A percentile compares a stretch with the other conserved stretches of the same genome.
These are phyloP conservation scores for Crithidia mellificae DNA, from an alignment of 208 protist species.

Conservation along the genomic window DNA sequence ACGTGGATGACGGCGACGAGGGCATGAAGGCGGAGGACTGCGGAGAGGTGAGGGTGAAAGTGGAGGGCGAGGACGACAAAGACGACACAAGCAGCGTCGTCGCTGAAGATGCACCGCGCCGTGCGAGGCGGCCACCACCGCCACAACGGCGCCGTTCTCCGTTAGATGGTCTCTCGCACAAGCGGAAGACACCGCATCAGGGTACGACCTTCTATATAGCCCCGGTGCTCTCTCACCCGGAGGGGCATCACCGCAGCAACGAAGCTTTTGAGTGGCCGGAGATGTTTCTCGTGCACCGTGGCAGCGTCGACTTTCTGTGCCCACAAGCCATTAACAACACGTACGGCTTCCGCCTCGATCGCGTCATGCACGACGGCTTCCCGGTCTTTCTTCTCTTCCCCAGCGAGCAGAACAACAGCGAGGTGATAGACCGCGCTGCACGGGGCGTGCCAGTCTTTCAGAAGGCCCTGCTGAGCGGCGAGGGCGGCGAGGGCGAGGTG, in stretches of 20 bases:
- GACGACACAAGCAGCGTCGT: neutral
- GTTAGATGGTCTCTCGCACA: slow-evolving; percentile 27
- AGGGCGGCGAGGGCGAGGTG: slow-evolving; percentile 30
- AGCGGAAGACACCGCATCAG: slow-evolving; percentile 33
- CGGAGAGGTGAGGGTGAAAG: too few relatives aligned
- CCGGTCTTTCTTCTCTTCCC: slow-evolving; percentile 76
- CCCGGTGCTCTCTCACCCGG: slow-evolving; percentile 20
- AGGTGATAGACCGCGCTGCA: slow-evolving; percentile 29
- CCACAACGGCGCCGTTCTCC: neutral
- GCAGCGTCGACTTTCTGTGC: slow-evolving; percentile 68
- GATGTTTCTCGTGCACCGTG: slow-evolving; percentile 68
- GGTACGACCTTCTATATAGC: slow-evolving; percentile 48
- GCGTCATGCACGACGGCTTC: slow-evolving; percentile 59
- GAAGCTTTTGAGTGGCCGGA: slow-evolving; percentile 66
- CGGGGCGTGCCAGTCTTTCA: slow-evolving; percentile 47
- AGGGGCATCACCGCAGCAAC: slow-evolving; percentile 45
- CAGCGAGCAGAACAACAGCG: slow-evolving; percentile 37
- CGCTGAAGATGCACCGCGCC: neutral
- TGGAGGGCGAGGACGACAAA: too few relatives aligned
- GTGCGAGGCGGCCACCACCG: neutral
- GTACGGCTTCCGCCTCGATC: slow-evolving; percentile 75
- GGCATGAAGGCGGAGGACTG: too few relatives aligned
- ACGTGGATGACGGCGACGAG: neutral
- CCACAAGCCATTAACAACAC: slow-evolving; percentile 42
- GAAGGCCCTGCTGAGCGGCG: slow-evolving; percentile 50